Base-by-base conservation (phyloP, 768 basidiomycete genomes). In the Paxillus ammoniavirescens region DNA sequence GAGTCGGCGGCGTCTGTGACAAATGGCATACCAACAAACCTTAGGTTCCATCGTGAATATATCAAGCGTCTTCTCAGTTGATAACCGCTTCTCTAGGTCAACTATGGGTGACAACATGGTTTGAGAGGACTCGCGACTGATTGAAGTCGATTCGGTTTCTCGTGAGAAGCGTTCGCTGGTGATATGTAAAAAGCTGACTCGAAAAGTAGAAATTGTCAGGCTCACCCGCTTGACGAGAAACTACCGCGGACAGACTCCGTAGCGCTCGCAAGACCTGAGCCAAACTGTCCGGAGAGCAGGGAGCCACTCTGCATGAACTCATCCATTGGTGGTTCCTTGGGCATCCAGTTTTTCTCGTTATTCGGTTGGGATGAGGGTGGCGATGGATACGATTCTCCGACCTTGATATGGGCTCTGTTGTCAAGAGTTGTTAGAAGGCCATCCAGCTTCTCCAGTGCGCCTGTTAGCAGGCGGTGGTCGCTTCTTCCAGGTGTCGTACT, bases 1-100 rank as follows among this genome's bases (percentile, higher is more conserved):
- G 40, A 55, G 49, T 42, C 37, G 26, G 18, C 31, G 48, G 36
- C n/a, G 5, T 21, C n/a, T 50, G 46, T 17, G 42, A 54, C 42
- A 31, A 18, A n/a, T 52, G 36, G 13, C 5, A 52, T 42, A 8
- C 13, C 23, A 46, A 59, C 58, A 56, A 57, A 93, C 96, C 82
- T 93, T 94, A 1, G 89, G 89, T 57, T 82, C 81, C 93, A 99
- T 96, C 1, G 92, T 91, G 69, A 99, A 99, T 42, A 99, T 86
- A 68, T 99, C 97, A 28, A 98, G 73, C 8, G 91, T 91, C 17
- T 81, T 77, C 30, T 87, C 82, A 1, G 91, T 87, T 28, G 85
- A 79, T 33, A 99, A 77, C 26, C 91, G 77, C 33, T 80, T 75
- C 66, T 98, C 96, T 14, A 99, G 79, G 59, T 94, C 91, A 26